Conservation (phyloP, 1,139 yeast species). For the Suhomyces taliae region DNA sequence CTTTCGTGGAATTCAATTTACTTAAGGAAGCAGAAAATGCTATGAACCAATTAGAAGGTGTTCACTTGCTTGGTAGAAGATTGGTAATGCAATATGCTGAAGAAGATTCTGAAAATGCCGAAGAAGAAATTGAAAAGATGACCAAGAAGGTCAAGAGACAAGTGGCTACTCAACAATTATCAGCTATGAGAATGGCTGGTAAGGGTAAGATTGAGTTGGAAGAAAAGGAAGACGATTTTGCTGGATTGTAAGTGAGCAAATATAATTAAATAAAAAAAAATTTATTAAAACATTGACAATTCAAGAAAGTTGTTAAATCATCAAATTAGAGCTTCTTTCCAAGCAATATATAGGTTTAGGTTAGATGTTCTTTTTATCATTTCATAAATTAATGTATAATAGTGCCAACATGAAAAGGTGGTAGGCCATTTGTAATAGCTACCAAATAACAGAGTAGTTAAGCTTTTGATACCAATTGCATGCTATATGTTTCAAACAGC, state of each 20-base stretch:
- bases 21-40: constrained; percentile 94
- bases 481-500: too few relatives aligned
- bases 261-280: too few relatives aligned
- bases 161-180: constrained; percentile 70
- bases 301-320: too few relatives aligned
- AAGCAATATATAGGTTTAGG: too few relatives aligned
- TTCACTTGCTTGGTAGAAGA: constrained; percentile 94
- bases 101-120: constrained; percentile 77
- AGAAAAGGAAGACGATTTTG: constrained; percentile 44
- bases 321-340: too few relatives aligned
- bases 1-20: constrained; percentile 88
- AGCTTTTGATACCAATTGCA: too few relatives aligned
- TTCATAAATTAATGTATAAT: too few relatives aligned
- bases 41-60: constrained; percentile 93
- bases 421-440: too few relatives aligned
- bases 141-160: constrained; percentile 82
- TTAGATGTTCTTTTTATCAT: too few relatives aligned
- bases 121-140: constrained; percentile 87
- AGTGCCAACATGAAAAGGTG: too few relatives aligned
- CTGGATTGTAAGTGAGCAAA: constrained; percentile 7
- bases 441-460: too few relatives aligned
- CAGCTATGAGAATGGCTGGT: constrained; percentile 71
- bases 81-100: constrained; percentile 95
- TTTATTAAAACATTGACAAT: too few relatives aligned
- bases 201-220: constrained; percentile 74